phyloP scores from a whole-genome alignment of 2,329 filamentous ascomycete genomes.

The Beauveria rudraprayagi region DNA sequence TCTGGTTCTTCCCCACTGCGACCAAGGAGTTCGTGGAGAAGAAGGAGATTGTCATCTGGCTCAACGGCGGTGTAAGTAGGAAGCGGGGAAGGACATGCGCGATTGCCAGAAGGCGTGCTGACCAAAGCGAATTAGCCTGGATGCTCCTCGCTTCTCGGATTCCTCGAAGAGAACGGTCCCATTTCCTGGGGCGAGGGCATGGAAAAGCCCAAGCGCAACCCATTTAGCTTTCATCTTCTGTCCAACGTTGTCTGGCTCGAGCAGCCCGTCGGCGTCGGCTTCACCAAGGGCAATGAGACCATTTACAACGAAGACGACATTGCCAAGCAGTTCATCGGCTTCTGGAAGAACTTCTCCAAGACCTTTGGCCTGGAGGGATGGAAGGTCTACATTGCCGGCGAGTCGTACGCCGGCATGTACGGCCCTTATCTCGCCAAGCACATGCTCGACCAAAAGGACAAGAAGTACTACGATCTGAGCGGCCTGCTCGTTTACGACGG shows the following conservation, averaged over 20 bases:
- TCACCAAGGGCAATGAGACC: conserved; percentile 55
- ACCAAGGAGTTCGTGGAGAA: conserved; percentile 25
- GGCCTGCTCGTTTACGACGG: conserved; percentile 70
- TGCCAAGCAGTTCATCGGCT: conserved; percentile 59
- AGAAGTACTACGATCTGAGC: conserved; percentile 57
- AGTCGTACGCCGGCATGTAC: conserved; percentile 59
- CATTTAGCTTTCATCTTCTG: conserved; percentile 66
- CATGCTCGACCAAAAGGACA: conserved; percentile 61
- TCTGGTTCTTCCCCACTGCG: conserved; percentile 46
- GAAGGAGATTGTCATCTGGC: conserved; percentile 42
- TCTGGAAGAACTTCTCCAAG: conserved; percentile 65
- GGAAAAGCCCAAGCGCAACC: conserved; percentile 53
- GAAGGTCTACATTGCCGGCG: conserved; percentile 65
- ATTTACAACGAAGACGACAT: conserved; percentile 58
- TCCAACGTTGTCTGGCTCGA: conserved; percentile 74
- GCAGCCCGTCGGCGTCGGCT: conserved; percentile 61
- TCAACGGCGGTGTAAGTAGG: conserved; percentile 32
- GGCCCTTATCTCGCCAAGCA: conserved; percentile 66
- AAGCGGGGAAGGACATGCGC: not conserved
- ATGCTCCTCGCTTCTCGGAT: conserved; percentile 55
- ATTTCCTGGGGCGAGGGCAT: conserved; percentile 66
- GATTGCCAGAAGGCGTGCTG: not conserved
- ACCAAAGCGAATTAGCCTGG: conserved; percentile 33
- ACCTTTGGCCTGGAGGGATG: conserved; percentile 54
- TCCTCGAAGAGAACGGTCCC: conserved; percentile 71